Percentiles rank a stretch among this genome's conserved stretches.
These are phyloP conservation scores for Monosporascus sp. DNA, from an alignment of 2,329 filamentous ascomycete species.

Conservation along the genomic window DNA sequence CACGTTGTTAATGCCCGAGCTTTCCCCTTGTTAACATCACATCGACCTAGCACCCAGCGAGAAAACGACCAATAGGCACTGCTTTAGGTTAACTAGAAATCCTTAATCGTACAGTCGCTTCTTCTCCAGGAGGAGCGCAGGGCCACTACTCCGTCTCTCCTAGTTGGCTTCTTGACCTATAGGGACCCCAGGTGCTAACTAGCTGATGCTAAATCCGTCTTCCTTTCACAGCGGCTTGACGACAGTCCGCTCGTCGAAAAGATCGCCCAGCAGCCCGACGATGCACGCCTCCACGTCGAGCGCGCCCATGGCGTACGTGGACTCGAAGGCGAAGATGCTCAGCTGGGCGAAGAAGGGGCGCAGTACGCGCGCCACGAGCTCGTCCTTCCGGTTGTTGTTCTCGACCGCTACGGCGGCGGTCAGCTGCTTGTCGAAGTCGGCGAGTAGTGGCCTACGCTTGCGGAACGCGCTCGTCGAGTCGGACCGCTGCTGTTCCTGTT, in stretches of 20 bases:
- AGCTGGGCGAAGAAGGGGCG: conserved; percentile 86
- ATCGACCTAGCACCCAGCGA: too few relatives aligned
- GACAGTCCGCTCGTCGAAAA: conserved; percentile 74
- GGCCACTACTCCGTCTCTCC: too few relatives aligned
- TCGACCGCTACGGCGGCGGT: conserved; percentile 30
- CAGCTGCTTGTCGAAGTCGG: conserved; percentile 16
- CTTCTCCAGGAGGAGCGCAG: too few relatives aligned
- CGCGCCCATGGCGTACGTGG: conserved; percentile 76
- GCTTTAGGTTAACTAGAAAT: too few relatives aligned
- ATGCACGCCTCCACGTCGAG: conserved; percentile 63
- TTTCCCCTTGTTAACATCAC: too few relatives aligned
- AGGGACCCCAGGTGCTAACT: too few relatives aligned
- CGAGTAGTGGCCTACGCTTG: neutral
- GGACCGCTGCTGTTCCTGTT: conserved; percentile 16
- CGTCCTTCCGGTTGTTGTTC: conserved; percentile 43
- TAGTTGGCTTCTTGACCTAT: too few relatives aligned
- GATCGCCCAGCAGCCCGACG: conserved; percentile 60
- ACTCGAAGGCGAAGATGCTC: conserved; percentile 91
- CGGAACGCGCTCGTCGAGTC: conserved; percentile 27
- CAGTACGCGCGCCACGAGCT: conserved; percentile 71
- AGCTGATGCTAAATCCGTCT: neutral
- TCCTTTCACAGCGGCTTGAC: conserved; percentile 49
- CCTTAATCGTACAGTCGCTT: too few relatives aligned
- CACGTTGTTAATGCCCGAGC: too few relatives aligned
- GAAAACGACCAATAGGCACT: too few relatives aligned